These are phyloP conservation scores for Trametes villosa DNA, from an alignment of 768 basidiomycete species.

Conservation along the genomic window DNA sequence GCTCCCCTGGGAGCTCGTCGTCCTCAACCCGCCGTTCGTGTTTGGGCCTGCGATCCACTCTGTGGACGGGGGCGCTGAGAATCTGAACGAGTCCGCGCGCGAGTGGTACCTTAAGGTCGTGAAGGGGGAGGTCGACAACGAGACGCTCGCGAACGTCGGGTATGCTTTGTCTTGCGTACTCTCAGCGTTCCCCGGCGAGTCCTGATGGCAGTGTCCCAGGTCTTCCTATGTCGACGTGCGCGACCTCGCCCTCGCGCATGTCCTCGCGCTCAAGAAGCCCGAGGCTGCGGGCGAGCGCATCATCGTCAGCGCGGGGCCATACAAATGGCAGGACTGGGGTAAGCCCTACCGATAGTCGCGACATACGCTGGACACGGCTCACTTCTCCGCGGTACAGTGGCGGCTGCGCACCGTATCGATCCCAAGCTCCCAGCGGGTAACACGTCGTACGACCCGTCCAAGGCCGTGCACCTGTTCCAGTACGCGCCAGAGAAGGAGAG, in stretches of 20 bases:
- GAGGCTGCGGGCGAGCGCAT: slow-evolving; percentile 45
- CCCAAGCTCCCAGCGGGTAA: slow-evolving; percentile 22
- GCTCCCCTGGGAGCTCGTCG: slow-evolving; percentile 55
- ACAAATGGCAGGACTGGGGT: slow-evolving; percentile 31
- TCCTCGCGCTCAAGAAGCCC: slow-evolving; percentile 33
- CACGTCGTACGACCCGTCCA: slow-evolving; percentile 26
- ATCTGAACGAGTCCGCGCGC: slow-evolving; percentile 40
- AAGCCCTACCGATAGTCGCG: neutral
- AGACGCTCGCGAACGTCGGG: slow-evolving; percentile 19
- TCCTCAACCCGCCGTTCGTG: slow-evolving; percentile 56
- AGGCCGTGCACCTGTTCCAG: slow-evolving; percentile 31
- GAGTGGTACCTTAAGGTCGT: slow-evolving; percentile 27
- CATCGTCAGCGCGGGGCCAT: slow-evolving; percentile 33
- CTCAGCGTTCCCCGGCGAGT: no score
- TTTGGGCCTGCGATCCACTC: slow-evolving; percentile 37
- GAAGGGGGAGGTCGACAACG: slow-evolving; percentile 20
- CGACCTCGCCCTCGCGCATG: slow-evolving; percentile 39
- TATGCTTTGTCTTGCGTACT: neutral
- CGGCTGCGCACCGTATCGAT: slow-evolving; percentile 15
- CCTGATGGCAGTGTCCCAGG: neutral
- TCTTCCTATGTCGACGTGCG: slow-evolving; percentile 41
- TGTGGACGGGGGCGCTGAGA: slow-evolving; percentile 33
- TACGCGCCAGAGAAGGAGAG: slow-evolving; percentile 41
- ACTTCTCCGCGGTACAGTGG: slow-evolving; percentile 12
- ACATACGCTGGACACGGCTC: neutral